Evolutionary conservation across 768 basidiomycete genomes (phyloP).

Genomic region (Candolleomyces aberdarensis): DNA sequence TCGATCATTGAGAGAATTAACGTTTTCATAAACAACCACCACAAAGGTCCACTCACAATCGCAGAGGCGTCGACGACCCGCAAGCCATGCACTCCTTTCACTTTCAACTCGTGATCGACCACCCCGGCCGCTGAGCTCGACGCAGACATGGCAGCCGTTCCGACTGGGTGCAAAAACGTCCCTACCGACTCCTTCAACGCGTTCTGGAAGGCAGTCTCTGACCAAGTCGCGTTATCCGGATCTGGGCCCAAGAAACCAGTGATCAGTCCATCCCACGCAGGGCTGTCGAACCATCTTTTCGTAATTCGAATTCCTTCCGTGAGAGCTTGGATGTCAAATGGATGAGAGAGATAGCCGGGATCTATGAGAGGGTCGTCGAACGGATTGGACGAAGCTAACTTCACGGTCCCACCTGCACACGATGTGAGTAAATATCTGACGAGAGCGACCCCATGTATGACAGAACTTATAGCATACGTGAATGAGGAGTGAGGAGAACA

Average conservation of each 20-base stretch:
- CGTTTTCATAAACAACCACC: too few relatives aligned
- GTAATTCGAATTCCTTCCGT: constrained; percentile 17
- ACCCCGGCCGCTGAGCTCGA: constrained; percentile 5
- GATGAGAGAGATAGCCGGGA: constrained; percentile 15
- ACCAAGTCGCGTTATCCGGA: neutral
- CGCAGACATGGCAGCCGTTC: constrained; percentile 7
- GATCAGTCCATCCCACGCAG: constrained; percentile 18
- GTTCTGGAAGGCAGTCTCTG: constrained; percentile 2
- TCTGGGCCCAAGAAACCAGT: neutral
- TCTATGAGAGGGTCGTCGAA: constrained; percentile 23
- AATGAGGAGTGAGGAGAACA: constrained; percentile 5
- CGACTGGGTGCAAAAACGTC: constrained; percentile 7
- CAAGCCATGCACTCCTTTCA: constrained; percentile 7
- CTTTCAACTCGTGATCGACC: constrained; percentile 10
- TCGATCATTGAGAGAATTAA: too few relatives aligned
- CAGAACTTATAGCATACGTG: constrained; percentile 4
- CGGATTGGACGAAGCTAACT: constrained; percentile 11
- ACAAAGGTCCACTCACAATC: neutral
- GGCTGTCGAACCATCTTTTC: constrained; percentile 8
- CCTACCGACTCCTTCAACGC: neutral
- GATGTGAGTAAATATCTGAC: neutral
- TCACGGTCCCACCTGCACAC: constrained; percentile 5
- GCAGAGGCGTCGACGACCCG: constrained; percentile 12
- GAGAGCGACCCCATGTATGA: neutral
- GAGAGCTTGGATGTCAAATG: constrained; percentile 21